Percentiles rank a stretch among this genome's conserved stretches.
Conservation (phyloP, 768 basidiomycete species). For the Collybiopsis confluens region DNA sequence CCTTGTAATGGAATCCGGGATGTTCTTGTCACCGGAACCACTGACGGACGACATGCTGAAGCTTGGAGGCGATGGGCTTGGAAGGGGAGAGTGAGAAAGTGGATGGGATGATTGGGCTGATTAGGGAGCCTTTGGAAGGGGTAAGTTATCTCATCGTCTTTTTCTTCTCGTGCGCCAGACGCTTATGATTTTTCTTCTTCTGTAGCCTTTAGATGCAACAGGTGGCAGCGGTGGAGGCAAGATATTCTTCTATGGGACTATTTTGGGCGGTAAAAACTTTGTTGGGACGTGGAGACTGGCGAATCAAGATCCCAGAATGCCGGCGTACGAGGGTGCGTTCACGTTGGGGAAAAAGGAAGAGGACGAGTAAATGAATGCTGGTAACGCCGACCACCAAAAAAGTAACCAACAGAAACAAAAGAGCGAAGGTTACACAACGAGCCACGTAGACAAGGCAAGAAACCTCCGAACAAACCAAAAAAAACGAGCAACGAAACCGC, state of each 20-base stretch:
- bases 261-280: slow-evolving; percentile 60
- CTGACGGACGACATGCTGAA: slow-evolving; percentile 30
- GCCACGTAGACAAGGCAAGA: too few relatives aligned
- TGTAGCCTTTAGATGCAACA: background rate
- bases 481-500: too few relatives aligned
- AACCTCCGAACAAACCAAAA: too few relatives aligned
- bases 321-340: slow-evolving; percentile 63
- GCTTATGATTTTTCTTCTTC: background rate
- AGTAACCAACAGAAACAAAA: background rate
- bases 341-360: slow-evolving; percentile 48
- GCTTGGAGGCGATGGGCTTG: slow-evolving; percentile 33
- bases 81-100: slow-evolving; percentile 31
- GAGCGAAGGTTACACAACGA: too few relatives aligned
- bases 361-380: slow-evolving; percentile 19
- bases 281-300: slow-evolving; percentile 71
- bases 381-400: background rate
- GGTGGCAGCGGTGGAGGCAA: slow-evolving; percentile 16
- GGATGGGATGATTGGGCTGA: slow-evolving; percentile 28
- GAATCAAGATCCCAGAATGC: slow-evolving; percentile 36
- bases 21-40: slow-evolving; percentile 46
- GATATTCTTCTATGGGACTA: slow-evolving; percentile 65
- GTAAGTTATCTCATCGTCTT: slow-evolving; percentile 19
- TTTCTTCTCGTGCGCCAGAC: background rate
- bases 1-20: slow-evolving; percentile 41
- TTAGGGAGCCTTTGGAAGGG: background rate